Evolutionary conservation across 2,329 filamentous ascomycete genomes (phyloP).

Genomic region (Fusarium redolens): DNA sequence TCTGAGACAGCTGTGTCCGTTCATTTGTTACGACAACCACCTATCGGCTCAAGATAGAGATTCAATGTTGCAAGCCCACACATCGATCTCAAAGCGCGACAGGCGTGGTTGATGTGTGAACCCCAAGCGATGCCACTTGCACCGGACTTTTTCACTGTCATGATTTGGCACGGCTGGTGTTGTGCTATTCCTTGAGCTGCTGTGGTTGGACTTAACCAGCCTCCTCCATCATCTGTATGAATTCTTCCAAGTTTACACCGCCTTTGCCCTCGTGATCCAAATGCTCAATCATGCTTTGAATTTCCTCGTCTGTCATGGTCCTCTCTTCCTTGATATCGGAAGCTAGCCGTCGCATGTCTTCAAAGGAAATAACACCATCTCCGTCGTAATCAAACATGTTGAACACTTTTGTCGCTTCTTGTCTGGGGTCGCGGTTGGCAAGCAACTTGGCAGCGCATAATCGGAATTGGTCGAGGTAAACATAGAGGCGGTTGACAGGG

Average conservation of each 20-base stretch:
- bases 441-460: constrained; percentile 85
- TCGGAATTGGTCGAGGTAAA: constrained; percentile 68
- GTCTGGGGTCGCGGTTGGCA: constrained; percentile 82
- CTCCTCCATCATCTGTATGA: constrained; percentile 71
- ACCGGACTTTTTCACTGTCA: not conserved
- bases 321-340: constrained; percentile 84
- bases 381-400: constrained; percentile 90
- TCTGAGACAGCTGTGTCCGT: constrained; percentile 1
- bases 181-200: not conserved
- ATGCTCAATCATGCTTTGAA: constrained; percentile 96
- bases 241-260: constrained; percentile 76
- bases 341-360: constrained; percentile 88
- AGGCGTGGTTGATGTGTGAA: not conserved
- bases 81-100: not conserved
- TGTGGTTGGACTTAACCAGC: constrained; percentile 46
- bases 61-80: not conserved
- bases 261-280: constrained; percentile 96
- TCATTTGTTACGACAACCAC: not conserved
- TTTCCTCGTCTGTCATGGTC: constrained; percentile 90
- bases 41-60: not conserved
- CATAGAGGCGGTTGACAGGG: constrained; percentile 58
- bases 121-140: not conserved
- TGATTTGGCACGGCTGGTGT: constrained; percentile 16
- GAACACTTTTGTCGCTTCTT: constrained; percentile 93
- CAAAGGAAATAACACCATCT: constrained; percentile 91